A percentile compares a stretch with the other conserved stretches of the same genome.
These are phyloP conservation scores for Calonectria multiphialidica DNA, from an alignment of 2,329 filamentous ascomycete genomes.

Conservation along the genomic window DNA sequence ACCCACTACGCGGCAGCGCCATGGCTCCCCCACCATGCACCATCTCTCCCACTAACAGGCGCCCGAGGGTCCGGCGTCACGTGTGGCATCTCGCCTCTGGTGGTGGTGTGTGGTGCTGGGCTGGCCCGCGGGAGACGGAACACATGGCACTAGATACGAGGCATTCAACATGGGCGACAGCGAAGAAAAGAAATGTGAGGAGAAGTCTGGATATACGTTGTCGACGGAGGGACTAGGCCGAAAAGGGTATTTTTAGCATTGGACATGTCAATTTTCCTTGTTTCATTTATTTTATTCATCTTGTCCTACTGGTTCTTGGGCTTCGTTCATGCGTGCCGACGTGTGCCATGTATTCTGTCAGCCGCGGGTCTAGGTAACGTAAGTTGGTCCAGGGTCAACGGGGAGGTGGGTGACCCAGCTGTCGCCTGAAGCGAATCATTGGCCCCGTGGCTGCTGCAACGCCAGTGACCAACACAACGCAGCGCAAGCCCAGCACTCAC, in stretches of 20 bases:
- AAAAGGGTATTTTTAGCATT: background rate
- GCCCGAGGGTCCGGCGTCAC: constrained; percentile 23
- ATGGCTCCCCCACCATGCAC: constrained; percentile 16
- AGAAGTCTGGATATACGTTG: background rate
- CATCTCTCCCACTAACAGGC: constrained; percentile 14
- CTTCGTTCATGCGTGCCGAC: background rate
- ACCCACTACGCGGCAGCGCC: constrained; percentile 19
- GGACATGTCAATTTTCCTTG: background rate
- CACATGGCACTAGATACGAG: background rate
- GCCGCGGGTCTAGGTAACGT: background rate
- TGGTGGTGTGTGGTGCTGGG: constrained; percentile 21
- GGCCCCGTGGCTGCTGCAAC: constrained; percentile 10
- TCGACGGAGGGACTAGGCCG: background rate
- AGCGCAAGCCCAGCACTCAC: constrained; percentile 7
- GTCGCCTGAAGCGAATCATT: constrained; percentile 18
- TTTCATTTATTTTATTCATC: background rate
- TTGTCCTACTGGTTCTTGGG: background rate
- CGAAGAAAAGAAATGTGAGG: background rate
- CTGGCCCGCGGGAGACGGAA: background rate
- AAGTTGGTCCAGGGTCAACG: constrained; percentile 10
- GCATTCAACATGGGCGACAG: background rate
- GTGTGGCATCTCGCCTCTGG: constrained; percentile 18
- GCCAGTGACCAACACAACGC: constrained; percentile 16
- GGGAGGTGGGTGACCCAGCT: constrained; percentile 10
- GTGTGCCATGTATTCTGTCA: background rate